These are phyloP conservation scores for Arachis stenosperma DNA, from an alignment of 306 rosid species.

Conservation along the genomic window DNA sequence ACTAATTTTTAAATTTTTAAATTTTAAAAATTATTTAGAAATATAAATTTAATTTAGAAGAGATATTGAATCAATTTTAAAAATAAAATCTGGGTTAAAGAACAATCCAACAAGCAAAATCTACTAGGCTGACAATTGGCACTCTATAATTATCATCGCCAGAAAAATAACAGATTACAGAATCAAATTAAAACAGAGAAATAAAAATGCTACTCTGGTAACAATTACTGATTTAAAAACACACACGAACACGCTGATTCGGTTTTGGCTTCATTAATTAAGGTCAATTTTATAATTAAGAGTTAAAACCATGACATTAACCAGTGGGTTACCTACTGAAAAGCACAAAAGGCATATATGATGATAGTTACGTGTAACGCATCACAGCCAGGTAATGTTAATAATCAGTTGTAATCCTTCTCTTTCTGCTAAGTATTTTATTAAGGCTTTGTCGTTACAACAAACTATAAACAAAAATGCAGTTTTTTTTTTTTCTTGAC, in stretches of 20 bases:
- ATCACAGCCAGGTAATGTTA: constrained; percentile 45
- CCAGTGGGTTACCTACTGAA: constrained; percentile 25
- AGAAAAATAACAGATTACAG: constrained; percentile 17
- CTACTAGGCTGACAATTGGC: constrained; percentile 37
- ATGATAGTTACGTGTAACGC: constrained; percentile 35
- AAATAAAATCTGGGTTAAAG: not conserved
- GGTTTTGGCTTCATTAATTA: constrained; percentile 1
- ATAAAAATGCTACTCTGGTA: not conserved
- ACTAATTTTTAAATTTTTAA: no score
- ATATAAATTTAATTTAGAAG: no score
- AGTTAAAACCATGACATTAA: constrained; percentile 7
- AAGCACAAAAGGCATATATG: constrained; percentile 36
- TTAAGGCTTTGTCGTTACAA: constrained; percentile 68
- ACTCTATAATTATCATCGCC: constrained; percentile 3
- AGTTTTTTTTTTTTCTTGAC: constrained; percentile 73
- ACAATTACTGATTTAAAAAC: no score
- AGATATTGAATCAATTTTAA: no score
- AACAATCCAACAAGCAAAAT: constrained; percentile 28
- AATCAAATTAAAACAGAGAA: constrained; percentile 7
- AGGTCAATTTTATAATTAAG: constrained; percentile 22
- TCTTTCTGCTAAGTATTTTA: constrained; percentile 12
- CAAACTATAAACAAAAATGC: constrained; percentile 47
- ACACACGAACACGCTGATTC: constrained; percentile 6
- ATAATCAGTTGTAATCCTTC: constrained; percentile 22
- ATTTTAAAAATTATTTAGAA: no score